Evolutionary conservation across 176 grass and related monocot genomes (phyloP), one percentile per base, ranked within the genome.

Genomic region (Rhynchospora breviuscula): DNA sequence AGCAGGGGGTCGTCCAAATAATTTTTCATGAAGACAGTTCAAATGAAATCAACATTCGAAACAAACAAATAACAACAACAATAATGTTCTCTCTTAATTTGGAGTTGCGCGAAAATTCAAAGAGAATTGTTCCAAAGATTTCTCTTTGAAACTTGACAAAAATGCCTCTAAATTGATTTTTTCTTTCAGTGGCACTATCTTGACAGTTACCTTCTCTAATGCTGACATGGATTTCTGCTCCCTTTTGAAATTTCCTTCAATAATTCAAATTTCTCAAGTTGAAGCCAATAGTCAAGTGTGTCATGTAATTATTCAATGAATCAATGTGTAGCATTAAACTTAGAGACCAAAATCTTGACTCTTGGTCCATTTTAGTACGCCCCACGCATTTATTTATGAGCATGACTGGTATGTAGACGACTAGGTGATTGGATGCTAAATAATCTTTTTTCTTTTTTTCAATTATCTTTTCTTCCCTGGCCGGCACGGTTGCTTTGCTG

Each of bases 321-420:
- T 82, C 80, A 82, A 82, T 67, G 80, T 61, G 17, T 52, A 22
- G 21, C 71, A 82, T 82, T 64, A 64, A 64, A 17, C 40, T 54
- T 65, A 26, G 21, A 82, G 43, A 65, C 80, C 17, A n/a, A 82
- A 35, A 82, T 51, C 63, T 82, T 82, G 80, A 67, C 80, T 67
- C 40, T 52, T 19, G 59, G 44, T 79, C 33, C 46, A 63, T 46
- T 29, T 76, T 76, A 52, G 71, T 75, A 74, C 17, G 33, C 17
- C 15, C 35, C 67, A 70, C 49, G 35, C 3, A 45, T 70, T 69
- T 69, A 69, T 69, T n/a, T 70, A 70, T 17, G 23, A 77, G 73
- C 13, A 53, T 77, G 22, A 54, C 23, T 75, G 47, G 2, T 56
- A 77, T 29, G 11, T 76, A 5, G 15, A 71, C 8, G 3, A 46